Conservation (phyloP, 495 filamentous ascomycete species). For the Alectoria sarmentosa region DNA sequence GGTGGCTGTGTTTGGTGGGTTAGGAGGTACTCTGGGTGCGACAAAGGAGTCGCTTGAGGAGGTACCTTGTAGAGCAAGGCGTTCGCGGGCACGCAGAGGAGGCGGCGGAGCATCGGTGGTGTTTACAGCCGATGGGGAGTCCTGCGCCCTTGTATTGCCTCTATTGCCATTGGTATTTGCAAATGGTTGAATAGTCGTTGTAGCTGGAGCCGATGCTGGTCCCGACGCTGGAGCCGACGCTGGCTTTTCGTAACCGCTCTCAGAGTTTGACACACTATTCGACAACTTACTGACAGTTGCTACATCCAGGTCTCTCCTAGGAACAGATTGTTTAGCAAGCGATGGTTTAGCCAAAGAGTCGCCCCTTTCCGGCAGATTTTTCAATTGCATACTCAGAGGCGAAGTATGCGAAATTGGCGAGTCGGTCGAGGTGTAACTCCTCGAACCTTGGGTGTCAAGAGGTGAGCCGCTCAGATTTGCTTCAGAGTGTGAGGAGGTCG, state of each 20-base stretch:
- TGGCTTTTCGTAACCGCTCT: slow-evolving; percentile 19
- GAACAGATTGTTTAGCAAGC: slow-evolving; percentile 13
- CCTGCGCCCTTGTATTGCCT: slow-evolving; percentile 29
- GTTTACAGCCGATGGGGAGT: slow-evolving; percentile 30
- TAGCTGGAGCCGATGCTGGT: slow-evolving; percentile 26
- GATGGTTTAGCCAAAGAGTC: slow-evolving; percentile 45
- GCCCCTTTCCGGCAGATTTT: slow-evolving; percentile 46
- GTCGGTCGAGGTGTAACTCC: slow-evolving; percentile 35
- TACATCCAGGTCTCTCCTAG: slow-evolving; percentile 17
- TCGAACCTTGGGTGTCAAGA: slow-evolving; percentile 37
- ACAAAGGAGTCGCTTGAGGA: slow-evolving; percentile 52
- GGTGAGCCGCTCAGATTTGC: slow-evolving; percentile 28
- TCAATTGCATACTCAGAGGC: slow-evolving; percentile 25
- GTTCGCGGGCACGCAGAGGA: slow-evolving; percentile 27
- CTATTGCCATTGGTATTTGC: slow-evolving; percentile 22
- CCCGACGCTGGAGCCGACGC: slow-evolving; percentile 27
- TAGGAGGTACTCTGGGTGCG: slow-evolving; percentile 54
- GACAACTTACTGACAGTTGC: slow-evolving; percentile 20
- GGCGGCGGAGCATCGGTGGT: slow-evolving; percentile 22
- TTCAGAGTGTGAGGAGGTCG: slow-evolving; percentile 22
- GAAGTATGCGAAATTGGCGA: slow-evolving; percentile 26
- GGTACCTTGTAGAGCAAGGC: slow-evolving; percentile 15
- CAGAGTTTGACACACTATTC: slow-evolving; percentile 8
- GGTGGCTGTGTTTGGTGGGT: slow-evolving; percentile 39
- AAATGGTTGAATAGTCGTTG: slow-evolving; percentile 17